These are phyloP conservation scores for Myxozyma monticola DNA, from an alignment of 805 yeast genomes.

Conservation along the genomic window DNA sequence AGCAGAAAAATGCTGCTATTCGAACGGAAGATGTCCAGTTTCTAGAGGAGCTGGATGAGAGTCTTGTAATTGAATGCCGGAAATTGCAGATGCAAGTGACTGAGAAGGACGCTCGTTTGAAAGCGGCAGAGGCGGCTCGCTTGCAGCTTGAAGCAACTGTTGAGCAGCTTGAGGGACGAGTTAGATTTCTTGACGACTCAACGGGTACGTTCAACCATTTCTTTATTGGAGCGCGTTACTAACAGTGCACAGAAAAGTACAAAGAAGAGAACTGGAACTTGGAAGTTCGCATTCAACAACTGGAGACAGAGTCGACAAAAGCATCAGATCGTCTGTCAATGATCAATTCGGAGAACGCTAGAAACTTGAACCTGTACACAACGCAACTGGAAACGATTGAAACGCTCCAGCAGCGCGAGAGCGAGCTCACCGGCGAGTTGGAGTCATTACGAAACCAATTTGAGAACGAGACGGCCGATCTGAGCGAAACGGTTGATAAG, in stretches of 20 bases:
- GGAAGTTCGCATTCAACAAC: conserved; percentile 39
- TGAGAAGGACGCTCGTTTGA: conserved; percentile 28
- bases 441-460: conserved; percentile 29
- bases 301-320: conserved; percentile 31
- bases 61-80: conserved; percentile 39
- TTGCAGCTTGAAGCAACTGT: conserved; percentile 29
- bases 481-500: conserved; percentile 31
- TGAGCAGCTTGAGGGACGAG: conserved; percentile 29
- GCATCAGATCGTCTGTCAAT: conserved; percentile 32
- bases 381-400: conserved; percentile 37
- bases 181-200: conserved; percentile 28
- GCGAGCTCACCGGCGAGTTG: conserved; percentile 34
- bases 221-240: conserved; percentile 10
- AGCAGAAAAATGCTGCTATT: conserved; percentile 19
- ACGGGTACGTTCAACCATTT: conserved; percentile 29
- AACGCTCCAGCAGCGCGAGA: conserved; percentile 33
- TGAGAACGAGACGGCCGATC: conserved; percentile 32
- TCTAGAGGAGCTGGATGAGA: conserved; percentile 39
- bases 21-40: conserved; percentile 35
- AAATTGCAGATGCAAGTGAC: conserved; percentile 33
- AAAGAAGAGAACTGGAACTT: conserved; percentile 43
- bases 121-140: conserved; percentile 24
- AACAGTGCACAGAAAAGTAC: conserved; percentile 32
- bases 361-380: conserved; percentile 27
- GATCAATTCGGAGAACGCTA: conserved; percentile 33